Percentiles rank a stretch among this genome's conserved stretches.
phyloP scores from a whole-genome alignment of 2,329 filamentous ascomycete species.

The Grosmannia clavigera region DNA sequence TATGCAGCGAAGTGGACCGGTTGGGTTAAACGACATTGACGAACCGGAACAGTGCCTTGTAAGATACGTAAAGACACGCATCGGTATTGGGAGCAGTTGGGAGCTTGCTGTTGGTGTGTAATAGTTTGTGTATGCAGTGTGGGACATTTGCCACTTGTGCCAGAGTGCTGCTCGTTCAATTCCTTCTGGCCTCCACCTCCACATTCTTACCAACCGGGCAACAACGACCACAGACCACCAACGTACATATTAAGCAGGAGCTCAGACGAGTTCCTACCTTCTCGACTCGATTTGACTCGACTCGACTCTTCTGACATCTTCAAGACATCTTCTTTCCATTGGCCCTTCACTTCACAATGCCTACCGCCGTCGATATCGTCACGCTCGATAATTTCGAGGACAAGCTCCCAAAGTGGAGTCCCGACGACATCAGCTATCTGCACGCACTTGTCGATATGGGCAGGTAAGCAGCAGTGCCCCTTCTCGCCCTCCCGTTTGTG shows the following conservation, averaged over 20 bases:
- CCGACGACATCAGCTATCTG: slow-evolving; percentile 33
- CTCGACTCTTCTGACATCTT: background rate
- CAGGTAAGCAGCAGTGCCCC: slow-evolving; percentile 26
- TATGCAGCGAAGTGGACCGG: background rate
- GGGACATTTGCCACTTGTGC: background rate
- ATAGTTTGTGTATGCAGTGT: background rate
- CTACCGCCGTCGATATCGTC: slow-evolving; percentile 26
- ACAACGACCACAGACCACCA: background rate
- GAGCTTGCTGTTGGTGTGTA: background rate
- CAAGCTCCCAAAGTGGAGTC: slow-evolving; percentile 36
- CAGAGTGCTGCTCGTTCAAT: background rate
- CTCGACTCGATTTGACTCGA: background rate
- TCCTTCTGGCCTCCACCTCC: background rate
- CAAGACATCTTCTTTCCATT: background rate
- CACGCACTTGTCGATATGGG: slow-evolving; percentile 50
- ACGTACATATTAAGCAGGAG: background rate
- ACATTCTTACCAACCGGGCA: background rate
- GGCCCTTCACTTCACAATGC: background rate
- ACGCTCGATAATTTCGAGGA: slow-evolving; percentile 38
- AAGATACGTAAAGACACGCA: no score
- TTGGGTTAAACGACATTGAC: background rate
- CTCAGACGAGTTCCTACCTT: background rate
- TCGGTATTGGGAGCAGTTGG: no score
- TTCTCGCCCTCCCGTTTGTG: slow-evolving; percentile 5
- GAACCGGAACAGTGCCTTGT: background rate